Percentiles rank a stretch among this genome's conserved stretches.
phyloP scores from a whole-genome alignment of 306 rosid species.

The Quercus rubra region DNA sequence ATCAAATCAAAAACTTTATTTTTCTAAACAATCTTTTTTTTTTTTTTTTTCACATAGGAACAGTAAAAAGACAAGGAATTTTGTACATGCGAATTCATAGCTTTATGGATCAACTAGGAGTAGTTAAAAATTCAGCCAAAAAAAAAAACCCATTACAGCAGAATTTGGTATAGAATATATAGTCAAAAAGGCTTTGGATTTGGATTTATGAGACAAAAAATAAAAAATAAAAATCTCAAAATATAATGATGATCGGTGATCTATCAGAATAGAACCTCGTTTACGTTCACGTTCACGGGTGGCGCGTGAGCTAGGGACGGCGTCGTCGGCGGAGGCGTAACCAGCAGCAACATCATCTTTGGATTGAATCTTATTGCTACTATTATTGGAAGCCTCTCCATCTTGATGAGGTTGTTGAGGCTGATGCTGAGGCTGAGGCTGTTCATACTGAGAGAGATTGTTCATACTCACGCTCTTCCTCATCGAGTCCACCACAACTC shows the following conservation, averaged over 20 bases:
- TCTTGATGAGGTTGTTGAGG: conserved; percentile 2
- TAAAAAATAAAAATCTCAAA: neutral
- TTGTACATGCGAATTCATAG: too few species aligned
- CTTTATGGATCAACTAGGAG: too few species aligned
- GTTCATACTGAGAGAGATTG: conserved; percentile 90
- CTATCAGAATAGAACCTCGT: conserved; percentile 60
- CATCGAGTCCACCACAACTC: conserved; percentile 92
- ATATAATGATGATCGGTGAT: conserved; percentile 22
- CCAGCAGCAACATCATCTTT: conserved; percentile 53
- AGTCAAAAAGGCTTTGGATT: too few species aligned
- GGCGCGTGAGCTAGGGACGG: conserved; percentile 55
- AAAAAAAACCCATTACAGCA: too few species aligned
- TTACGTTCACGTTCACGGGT: conserved; percentile 92
- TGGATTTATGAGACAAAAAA: too few species aligned
- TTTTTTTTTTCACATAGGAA: too few species aligned
- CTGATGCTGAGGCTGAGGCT: conserved; percentile 33
- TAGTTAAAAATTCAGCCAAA: too few species aligned
- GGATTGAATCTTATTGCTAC: neutral
- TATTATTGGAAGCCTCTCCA: conserved; percentile 1
- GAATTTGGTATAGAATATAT: too few species aligned
- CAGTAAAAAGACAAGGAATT: too few species aligned
- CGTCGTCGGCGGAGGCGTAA: conserved; percentile 89
- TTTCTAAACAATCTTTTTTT: too few species aligned
- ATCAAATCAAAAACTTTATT: too few species aligned
- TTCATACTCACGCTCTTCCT: conserved; percentile 97